Percentiles rank a stretch among this genome's conserved stretches.
Evolutionary conservation across 2,329 filamentous ascomycete genomes (phyloP).

Genomic region (Setomelanomma holmii): DNA sequence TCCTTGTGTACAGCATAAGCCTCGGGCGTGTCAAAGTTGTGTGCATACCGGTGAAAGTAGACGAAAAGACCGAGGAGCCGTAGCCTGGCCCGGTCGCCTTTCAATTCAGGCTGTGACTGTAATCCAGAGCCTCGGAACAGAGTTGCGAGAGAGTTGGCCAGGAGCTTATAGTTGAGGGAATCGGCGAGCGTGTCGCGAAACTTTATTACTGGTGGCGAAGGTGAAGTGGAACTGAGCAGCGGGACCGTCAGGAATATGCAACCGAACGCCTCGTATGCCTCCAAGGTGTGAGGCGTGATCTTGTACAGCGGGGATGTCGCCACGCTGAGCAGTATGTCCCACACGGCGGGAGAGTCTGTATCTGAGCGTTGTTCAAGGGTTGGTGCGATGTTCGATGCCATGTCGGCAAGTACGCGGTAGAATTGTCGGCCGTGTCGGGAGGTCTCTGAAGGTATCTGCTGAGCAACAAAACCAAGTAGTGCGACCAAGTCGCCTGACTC

Average conservation of each 20-base stretch:
- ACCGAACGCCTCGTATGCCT: conserved; percentile 49
- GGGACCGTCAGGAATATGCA: conserved; percentile 53
- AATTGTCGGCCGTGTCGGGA: conserved; percentile 40
- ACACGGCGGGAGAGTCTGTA: conserved; percentile 3
- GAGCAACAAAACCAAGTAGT: conserved; percentile 38
- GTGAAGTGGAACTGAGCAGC: conserved; percentile 41
- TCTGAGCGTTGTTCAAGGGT: conserved; percentile 5
- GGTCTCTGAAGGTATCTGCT: conserved; percentile 43
- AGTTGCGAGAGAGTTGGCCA: conserved; percentile 42
- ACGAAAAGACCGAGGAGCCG: conserved; percentile 68
- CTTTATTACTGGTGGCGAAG: conserved; percentile 24
- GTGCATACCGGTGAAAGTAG: conserved; percentile 61
- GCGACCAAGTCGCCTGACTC: conserved; percentile 19
- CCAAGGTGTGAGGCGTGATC: conserved; percentile 44
- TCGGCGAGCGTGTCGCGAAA: conserved; percentile 52
- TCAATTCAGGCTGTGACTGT: conserved; percentile 32
- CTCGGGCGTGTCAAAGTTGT: conserved; percentile 48
- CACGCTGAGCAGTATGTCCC: conserved; percentile 27
- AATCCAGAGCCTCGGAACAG: conserved; percentile 35
- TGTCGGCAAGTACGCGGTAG: conserved; percentile 40
- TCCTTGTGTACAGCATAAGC: conserved; percentile 57
- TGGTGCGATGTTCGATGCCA: conserved; percentile 23
- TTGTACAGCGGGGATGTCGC: conserved; percentile 39
- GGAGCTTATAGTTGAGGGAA: conserved; percentile 59
- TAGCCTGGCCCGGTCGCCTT: conserved; percentile 53